Evolutionary conservation across 371 early-diverging fungal species (phyloP), one percentile per base, ranked within the genome.

Genomic region (Cladochytrium tenue): DNA sequence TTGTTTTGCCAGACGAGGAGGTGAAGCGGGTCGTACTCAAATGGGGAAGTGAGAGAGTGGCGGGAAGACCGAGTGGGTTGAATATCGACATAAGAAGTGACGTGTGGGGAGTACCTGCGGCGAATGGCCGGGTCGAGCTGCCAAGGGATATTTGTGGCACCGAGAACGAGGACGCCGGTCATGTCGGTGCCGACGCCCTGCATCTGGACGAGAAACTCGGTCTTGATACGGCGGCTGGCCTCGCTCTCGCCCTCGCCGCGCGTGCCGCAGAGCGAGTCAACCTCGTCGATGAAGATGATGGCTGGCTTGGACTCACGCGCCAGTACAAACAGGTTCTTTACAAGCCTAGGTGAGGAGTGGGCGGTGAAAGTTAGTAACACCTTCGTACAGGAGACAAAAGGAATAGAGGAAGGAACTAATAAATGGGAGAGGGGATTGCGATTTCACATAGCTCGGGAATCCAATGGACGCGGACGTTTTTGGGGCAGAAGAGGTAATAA

Each of bases 131-230:
- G n/a, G n/a, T n/a, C 98, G 56, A 98, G 75, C 57, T 93, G 90
- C 98, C 96, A 96, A 56, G 97, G 98, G 43, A 94, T 93, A 79
- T 98, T 98, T 7, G 97, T 97, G 1, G 97, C 98, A 2, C 94
- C 98, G 32, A 97, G 78, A 2, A 98, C 95, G 62, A 98, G 79
- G 2, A 98, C 90, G 17, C 96, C 95, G 33, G 85, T 89, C 83
- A 90, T 92, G 69, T 96, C 95, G 69, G 93, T 91, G 26, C 96
- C 96, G 7, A 96, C 97, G 63, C 98, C 98, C 69, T 98, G 93
- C 96, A 98, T 96, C 78, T 96, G 98, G 33, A 98, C 97, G 7
- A 97, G 81, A 56, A 98, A 91, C 81, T 98, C 95, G 2, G 95
- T 94, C 79, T 93, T 94, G 76, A 98, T 95, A 62, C 98, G 85